Percentiles rank a stretch among this genome's conserved stretches.
phyloP scores from a whole-genome alignment of 805 yeast genomes.

The Saturnispora bothae region DNA sequence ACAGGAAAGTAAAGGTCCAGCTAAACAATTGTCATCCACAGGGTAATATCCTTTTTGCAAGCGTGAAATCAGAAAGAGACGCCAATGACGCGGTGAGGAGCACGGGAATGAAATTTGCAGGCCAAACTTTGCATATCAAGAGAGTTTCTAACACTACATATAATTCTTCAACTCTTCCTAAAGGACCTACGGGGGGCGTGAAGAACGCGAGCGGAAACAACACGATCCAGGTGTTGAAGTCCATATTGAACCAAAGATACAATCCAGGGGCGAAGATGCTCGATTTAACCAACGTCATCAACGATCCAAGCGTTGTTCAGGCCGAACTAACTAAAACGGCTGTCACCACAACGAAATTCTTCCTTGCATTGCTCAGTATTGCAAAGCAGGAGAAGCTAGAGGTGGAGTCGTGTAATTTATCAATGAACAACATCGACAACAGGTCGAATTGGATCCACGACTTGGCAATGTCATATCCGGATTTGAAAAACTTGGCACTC shows the following conservation, averaged over 20 bases:
- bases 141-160: constrained; percentile 26
- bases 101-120: constrained; percentile 78
- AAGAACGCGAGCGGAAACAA: too few relatives aligned
- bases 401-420: constrained; percentile 62
- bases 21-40: constrained; percentile 45
- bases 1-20: constrained; percentile 51
- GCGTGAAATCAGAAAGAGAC: constrained; percentile 42
- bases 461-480: constrained; percentile 66
- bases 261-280: constrained; percentile 54
- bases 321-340: constrained; percentile 47
- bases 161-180: too few relatives aligned
- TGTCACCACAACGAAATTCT: constrained; percentile 58
- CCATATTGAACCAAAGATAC: constrained; percentile 59
- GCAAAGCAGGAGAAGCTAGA: constrained; percentile 44
- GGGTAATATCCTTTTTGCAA: constrained; percentile 45
- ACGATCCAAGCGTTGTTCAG: constrained; percentile 47
- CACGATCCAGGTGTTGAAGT: too few relatives aligned
- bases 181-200: too few relatives aligned
- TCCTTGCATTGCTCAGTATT: constrained; percentile 79
- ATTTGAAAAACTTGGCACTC: constrained; percentile 66
- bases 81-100: constrained; percentile 50
- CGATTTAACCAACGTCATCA: constrained; percentile 53
- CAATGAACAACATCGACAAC: constrained; percentile 61
- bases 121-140: constrained; percentile 45
- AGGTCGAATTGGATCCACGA: constrained; percentile 41